Base-by-base conservation (phyloP, 2,329 filamentous ascomycete species). In the Teratosphaeria gauchensis region DNA sequence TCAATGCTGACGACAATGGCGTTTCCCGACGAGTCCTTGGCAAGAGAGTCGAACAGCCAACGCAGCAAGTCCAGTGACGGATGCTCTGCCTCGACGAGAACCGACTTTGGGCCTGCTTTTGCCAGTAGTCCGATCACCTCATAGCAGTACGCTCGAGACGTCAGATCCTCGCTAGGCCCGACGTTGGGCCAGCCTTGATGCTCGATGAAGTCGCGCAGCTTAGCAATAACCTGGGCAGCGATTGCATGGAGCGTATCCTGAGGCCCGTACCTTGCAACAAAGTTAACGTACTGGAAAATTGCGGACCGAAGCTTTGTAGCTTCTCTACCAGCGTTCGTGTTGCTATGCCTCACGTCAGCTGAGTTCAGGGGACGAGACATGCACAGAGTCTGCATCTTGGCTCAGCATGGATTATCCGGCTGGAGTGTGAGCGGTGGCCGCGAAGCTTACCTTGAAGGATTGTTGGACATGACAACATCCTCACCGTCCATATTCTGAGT, bases 51-150 rank as follows among this genome's bases (percentile, higher is more conserved):
- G 68, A 97, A 95, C 0, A 97, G 80, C 88, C 90, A 97, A 55
- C 82, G 83, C 64, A 83, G 83, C 55, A 83, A 77, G 62, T 78
- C 83, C 67, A 79, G 80, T 12, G 77, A 72, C 1, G 76, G 71
- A 33, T 64, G 63, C 11, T 71, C 65, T 8, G 60, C 56, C 61
- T 80, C 77, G 3, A 79, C 69, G 2, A 83, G 67, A 3, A 84
- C 76, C 64, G 84, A 81, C 2, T 80, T 74, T 3, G 86, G 82
- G 3, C 82, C 83, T 63, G 85, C 84, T 57, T 81, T 83, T 0
- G 88, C 85, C 28, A 97, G 74, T 14, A 94, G 82, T 0, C 92
- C 94, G 46, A 97, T 90, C 0, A 89, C 91, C 71, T 97, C 92
- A 72, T 96, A 97, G 1, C 88, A 91, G 68, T 88, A 86, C 5